Evolutionary conservation across 2,329 filamentous ascomycete genomes (phyloP), one percentile per base, ranked within the genome.

Genomic region (Trichoderma lentiforme): DNA sequence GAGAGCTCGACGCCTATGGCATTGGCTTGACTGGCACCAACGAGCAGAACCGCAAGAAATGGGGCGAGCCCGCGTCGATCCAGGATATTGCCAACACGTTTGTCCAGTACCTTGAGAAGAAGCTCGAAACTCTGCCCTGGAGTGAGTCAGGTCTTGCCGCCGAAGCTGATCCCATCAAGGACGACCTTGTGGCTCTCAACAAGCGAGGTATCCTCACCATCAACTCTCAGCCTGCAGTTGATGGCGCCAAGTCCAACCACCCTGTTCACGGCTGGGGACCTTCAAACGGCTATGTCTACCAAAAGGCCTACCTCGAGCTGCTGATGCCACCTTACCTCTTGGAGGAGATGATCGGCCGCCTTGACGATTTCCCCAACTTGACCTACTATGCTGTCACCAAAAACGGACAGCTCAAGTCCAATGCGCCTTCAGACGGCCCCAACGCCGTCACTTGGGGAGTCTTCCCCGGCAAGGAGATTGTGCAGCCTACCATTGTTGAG

Each of bases 381-480:
- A 98, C 95, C 0, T 99, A 97, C 84, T 97, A 98, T 78, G 94
- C 94, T 61, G 94, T 98, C 73, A 96, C 93, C 77, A 95, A 93
- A 81, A 86, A 88, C 24, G 95, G 95, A 32, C 89, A 91, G 71
- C 86, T 98, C 71, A 91, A 90, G 81, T 96, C 94, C 32, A 98
- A 99, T 78, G 91, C 94, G 1, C 90, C 91, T 9, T 89, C 90
- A 26, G 94, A 97, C 76, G 93, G 94, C 6, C 96, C 96, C 47
- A 99, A 99, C 78, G 96, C 96, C n/a, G 93, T 99, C 64, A 99
- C 96, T 2, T 99, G 96, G 96, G 96, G 96, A 82, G 97, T 99
- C 39, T 99, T 98, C 85, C 95, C 96, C 0, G 96, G 96, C 72
- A 97, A 98, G 81, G 96, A 99, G 82, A 98, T 99, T 79, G 95